phyloP scores from a whole-genome alignment of 2,329 filamentous ascomycete species.

The Pezicula radicicola region DNA sequence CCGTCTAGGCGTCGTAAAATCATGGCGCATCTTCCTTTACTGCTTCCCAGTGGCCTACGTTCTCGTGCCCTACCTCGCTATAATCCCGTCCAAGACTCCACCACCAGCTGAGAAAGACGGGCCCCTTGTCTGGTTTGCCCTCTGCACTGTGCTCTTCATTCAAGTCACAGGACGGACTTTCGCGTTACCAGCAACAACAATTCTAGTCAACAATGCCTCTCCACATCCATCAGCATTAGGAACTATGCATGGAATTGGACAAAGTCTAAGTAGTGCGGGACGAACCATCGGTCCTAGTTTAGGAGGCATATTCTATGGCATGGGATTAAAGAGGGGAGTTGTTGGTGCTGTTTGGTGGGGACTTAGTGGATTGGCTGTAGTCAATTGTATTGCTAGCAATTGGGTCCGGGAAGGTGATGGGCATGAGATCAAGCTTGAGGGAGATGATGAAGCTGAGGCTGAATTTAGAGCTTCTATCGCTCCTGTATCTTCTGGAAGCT shows the following conservation, averaged over 20 bases:
- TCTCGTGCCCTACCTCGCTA: slow-evolving; percentile 65
- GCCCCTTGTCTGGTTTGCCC: slow-evolving; percentile 4
- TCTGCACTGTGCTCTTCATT: slow-evolving; percentile 51
- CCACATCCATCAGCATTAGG: slow-evolving; percentile 53
- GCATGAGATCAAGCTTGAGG: neutral
- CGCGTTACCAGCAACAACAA: slow-evolving; percentile 54
- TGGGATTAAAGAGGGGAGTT: slow-evolving; percentile 23
- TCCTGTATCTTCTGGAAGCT: too few species aligned
- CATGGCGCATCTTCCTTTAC: slow-evolving; percentile 63
- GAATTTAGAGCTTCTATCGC: neutral
- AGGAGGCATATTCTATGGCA: slow-evolving; percentile 34
- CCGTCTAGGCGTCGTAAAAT: slow-evolving; percentile 62
- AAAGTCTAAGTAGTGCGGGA: slow-evolving; percentile 43
- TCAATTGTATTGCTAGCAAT: neutral
- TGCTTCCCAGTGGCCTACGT: slow-evolving; percentile 70
- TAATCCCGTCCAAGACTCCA: slow-evolving; percentile 46
- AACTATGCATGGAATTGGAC: slow-evolving; percentile 51
- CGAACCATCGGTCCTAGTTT: slow-evolving; percentile 48
- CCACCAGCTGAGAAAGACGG: slow-evolving; percentile 10
- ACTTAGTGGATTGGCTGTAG: neutral
- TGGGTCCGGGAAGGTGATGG: neutral
- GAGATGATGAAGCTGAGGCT: neutral
- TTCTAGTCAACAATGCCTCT: slow-evolving; percentile 57
- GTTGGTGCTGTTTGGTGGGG: slow-evolving; percentile 27
- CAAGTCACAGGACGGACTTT: slow-evolving; percentile 75